phyloP scores from a whole-genome alignment of 2,329 filamentous ascomycete species.

The Colletotrichum gigasporum region DNA sequence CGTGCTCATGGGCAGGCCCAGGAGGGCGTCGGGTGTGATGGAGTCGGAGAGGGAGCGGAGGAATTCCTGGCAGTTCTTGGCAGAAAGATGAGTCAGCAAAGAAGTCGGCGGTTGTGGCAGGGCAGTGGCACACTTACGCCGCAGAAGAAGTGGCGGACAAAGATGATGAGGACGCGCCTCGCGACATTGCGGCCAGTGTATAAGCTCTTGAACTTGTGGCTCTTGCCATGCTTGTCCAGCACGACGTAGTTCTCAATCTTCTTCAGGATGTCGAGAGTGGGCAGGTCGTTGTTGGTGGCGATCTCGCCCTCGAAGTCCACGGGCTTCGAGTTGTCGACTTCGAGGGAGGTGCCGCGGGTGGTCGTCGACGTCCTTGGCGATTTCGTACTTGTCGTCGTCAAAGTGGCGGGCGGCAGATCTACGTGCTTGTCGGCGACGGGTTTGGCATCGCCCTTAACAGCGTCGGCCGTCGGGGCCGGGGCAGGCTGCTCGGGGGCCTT shows the following conservation, averaged over 20 bases:
- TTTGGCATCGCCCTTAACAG: neutral
- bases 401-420: neutral
- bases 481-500: neutral
- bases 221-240: slow-evolving; percentile 68
- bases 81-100: neutral
- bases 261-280: slow-evolving; percentile 56
- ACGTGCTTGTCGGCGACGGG: neutral
- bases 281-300: slow-evolving; percentile 64
- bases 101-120: neutral
- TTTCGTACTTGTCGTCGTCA: neutral
- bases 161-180: slow-evolving; percentile 73
- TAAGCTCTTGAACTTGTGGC: slow-evolving; percentile 69
- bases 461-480: neutral
- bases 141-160: slow-evolving; percentile 84
- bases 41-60: slow-evolving; percentile 68
- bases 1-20: slow-evolving; percentile 62
- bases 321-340: slow-evolving; percentile 51
- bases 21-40: slow-evolving; percentile 62
- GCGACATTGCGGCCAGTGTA: slow-evolving; percentile 65
- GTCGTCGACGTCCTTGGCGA: slow-evolving; percentile 23
- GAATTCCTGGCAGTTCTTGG: slow-evolving; percentile 81
- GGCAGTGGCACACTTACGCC: slow-evolving; percentile 63
- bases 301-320: slow-evolving; percentile 66
- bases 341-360: slow-evolving; percentile 36
- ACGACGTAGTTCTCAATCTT: slow-evolving; percentile 66